Evolutionary conservation across 2,329 filamentous ascomycete genomes (phyloP).

Genomic region (Onygena corvina): DNA sequence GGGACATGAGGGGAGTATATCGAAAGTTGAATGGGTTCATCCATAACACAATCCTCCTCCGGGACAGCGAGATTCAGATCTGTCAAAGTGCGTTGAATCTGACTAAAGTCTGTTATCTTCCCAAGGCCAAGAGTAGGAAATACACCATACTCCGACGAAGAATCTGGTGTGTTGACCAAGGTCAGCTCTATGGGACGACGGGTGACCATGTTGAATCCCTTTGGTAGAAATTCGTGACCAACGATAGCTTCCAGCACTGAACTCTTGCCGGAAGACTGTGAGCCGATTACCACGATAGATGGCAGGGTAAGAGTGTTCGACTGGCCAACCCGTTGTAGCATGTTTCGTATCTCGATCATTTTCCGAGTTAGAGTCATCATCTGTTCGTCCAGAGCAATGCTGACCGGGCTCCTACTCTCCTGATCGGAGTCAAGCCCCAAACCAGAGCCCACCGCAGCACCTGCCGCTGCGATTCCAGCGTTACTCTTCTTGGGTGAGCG

Average conservation of each 20-base stretch:
- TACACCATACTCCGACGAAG: conserved; percentile 81
- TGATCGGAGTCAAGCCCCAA: conserved; percentile 62
- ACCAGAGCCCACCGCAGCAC: conserved; percentile 58
- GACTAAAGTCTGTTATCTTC: conserved; percentile 77
- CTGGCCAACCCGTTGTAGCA: conserved; percentile 84
- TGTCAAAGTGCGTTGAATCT: conserved; percentile 81
- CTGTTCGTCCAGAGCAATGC: conserved; percentile 76
- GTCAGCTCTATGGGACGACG: conserved; percentile 91
- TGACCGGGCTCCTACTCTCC: conserved; percentile 44
- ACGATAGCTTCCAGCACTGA: conserved; percentile 95
- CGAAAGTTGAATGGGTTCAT: conserved; percentile 90
- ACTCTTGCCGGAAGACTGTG: conserved; percentile 95
- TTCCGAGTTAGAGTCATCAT: conserved; percentile 99
- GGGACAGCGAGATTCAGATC: conserved; percentile 91
- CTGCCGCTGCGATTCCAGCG: conserved; percentile 47
- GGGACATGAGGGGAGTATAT: conserved; percentile 94
- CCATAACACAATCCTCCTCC: conserved; percentile 79
- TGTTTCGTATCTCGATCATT: conserved; percentile 96
- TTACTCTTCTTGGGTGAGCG: conserved; percentile 44
- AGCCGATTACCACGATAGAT: conserved; percentile 98
- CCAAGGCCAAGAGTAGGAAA: conserved; percentile 84
- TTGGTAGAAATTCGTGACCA: conserved; percentile 92
- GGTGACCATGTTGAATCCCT: conserved; percentile 98
- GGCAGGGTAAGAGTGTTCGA: conserved; percentile 77
- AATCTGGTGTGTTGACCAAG: conserved; percentile 83